phyloP scores from a whole-genome alignment of 2,329 filamentous ascomycete genomes.

The Calonectria multiphialidica region DNA sequence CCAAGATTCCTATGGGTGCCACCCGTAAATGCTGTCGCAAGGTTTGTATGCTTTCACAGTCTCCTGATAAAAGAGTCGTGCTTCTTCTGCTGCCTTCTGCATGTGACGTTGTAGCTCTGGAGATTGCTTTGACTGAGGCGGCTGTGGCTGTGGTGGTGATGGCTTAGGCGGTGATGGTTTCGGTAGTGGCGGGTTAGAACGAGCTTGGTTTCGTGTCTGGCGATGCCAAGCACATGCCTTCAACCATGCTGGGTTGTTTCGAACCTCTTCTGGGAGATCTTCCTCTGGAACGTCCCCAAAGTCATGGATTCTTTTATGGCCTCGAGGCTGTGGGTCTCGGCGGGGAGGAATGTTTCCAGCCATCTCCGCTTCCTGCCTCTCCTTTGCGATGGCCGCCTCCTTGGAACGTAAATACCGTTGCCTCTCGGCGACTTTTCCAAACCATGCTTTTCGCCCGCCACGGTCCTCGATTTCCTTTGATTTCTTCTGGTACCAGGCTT shows the following conservation, averaged over 20 bases:
- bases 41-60: conserved; percentile 10
- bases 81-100: conserved; percentile 37
- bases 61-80: conserved; percentile 35
- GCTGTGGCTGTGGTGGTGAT: not conserved
- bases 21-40: not conserved
- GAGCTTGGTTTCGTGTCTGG: conserved; percentile 38
- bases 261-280: conserved; percentile 59
- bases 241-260: conserved; percentile 59
- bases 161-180: not conserved
- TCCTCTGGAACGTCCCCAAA: conserved; percentile 53
- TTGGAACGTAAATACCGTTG: conserved; percentile 47
- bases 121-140: not conserved
- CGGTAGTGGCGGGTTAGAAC: not conserved
- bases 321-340: conserved; percentile 46
- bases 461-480: conserved; percentile 62
- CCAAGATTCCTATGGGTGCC: not conserved
- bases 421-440: conserved; percentile 58
- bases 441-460: conserved; percentile 62
- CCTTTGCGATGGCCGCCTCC: conserved; percentile 31
- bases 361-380: conserved; percentile 23
- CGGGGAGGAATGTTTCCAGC: conserved; percentile 29
- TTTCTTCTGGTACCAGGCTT: conserved; percentile 62
- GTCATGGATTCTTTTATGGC: conserved; percentile 45
- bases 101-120: conserved; percentile 21
- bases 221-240: conserved; percentile 54